Base-by-base conservation (phyloP, 768 basidiomycete genomes). In the Hortiboletus flavorubellus region DNA sequence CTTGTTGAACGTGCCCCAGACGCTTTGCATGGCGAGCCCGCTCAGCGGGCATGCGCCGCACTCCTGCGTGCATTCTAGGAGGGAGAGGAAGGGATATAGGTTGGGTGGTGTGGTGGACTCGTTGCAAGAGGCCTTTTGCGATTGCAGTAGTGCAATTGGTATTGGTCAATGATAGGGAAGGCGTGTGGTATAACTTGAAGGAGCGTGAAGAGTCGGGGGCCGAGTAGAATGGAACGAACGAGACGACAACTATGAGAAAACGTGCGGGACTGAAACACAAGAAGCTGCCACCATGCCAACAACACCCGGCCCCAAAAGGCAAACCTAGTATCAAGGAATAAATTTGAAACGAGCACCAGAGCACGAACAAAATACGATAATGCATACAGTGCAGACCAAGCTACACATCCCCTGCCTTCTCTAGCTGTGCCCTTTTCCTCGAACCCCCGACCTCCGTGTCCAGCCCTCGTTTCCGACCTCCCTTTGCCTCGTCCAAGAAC, bases 401-500 rank as follows among this genome's bases (percentile, higher is more conserved):
- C 51, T 76, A 80, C 50, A 69, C 59, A 39, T 79, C 77, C n/a
- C 70, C 65, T 2, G 87, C 86, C 64, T 77, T 80, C 62, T 89
- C 82, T 31, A 89, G 70, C 57, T 88, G 88, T 53, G 82, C 81
- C 49, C 86, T 78, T 68, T 89, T 89, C 52, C 87, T 78, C 45
- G 87, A 79, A 21, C 81, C 73, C 76, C 70, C 89, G 80, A 78
- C 86, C 50, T 81, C 80, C 48, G 86, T 86, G 66, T 93, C 91
- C 67, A 93, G 65, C 14, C 91, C 91, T 58, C 93, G 78, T 76
- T 96, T 96, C 72, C 86, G 85, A n/a, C 94, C 96, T 23, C 87
- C 86, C 80, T 93, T 97, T 16, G 96, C 97, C 71, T 94, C 92
- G 68, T 98, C 93, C 78, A 98, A 80, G 78, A 99, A 98, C 70